Conservation (phyloP, 257 asterid species). For the Cinchona pubescens region DNA sequence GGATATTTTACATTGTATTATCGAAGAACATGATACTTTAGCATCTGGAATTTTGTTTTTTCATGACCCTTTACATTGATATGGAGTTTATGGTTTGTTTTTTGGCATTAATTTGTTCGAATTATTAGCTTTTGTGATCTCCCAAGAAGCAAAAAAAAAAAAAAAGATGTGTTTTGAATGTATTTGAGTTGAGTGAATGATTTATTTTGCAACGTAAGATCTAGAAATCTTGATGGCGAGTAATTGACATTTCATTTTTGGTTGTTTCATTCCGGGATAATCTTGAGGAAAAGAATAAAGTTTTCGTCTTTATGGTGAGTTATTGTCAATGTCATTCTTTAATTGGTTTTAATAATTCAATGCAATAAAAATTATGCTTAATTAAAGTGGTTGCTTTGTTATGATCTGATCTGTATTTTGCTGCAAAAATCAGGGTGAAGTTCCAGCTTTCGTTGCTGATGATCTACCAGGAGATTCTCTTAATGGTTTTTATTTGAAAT, state of each 20-base stretch:
- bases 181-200: constrained; percentile 10
- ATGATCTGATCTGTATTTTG: constrained; percentile 22
- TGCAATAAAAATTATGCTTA: not conserved
- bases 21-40: not conserved
- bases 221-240: constrained; percentile 16
- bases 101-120: not conserved
- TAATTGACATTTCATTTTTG: constrained; percentile 24
- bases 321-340: not conserved
- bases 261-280: constrained; percentile 39
- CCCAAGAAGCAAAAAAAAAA: not conserved
- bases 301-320: constrained; percentile 61
- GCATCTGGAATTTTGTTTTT: constrained; percentile 4
- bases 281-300: constrained; percentile 35
- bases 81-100: constrained; percentile 7
- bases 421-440: constrained; percentile 67
- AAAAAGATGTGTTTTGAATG: not conserved
- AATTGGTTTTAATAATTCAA: not conserved
- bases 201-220: constrained; percentile 18
- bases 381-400: constrained; percentile 11
- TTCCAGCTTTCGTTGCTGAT: constrained; percentile 71
- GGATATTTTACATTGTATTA: constrained; percentile 2
- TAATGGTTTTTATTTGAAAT: constrained; percentile 41
- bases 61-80: not conserved
- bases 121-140: not conserved
- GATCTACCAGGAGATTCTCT: constrained; percentile 36